Evolutionary conservation across 2,329 filamentous ascomycete species (phyloP), one percentile per base, ranked within the genome.

Genomic region (Parascedosporium putredinis): DNA sequence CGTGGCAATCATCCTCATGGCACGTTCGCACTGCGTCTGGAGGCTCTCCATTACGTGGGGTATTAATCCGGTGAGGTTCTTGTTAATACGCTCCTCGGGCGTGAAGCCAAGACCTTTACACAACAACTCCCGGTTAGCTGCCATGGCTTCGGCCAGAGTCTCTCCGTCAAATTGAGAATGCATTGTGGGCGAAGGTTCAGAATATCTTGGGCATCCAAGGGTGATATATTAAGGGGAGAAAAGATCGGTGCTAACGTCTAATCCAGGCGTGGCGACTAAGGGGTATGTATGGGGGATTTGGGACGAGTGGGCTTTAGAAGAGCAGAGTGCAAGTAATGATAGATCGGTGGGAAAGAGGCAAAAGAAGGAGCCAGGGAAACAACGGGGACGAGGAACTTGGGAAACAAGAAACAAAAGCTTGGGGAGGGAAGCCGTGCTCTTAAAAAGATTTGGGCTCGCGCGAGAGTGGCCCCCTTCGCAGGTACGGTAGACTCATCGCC

Each of bases 1-100:
- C 54, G 76, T 76, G 51, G 81, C 75, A 59, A 91, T 83, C 70
- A 89, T 83, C 66, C 81, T 81, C 70, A 90, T 79, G 62, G 83
- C 84, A 68, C 80, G 73, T 58, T 73, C 72, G 59, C 75, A 78
- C 64, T 83, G 79, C 49, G 74, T 81, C 54, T 78, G 67, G 59
- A 75, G 65, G 63, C 65, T 75, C 68, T 81, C 76, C 66, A 79
- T 78, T 60, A 76, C 76, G 63, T 83, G 79, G 47, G 80, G 80
- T 53, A 84, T 69, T 57, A 84, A 73, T 53, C 80, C 80, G 38
- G 79, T 83, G 54, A 84, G 73, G 71, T 83, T 83, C 68, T 81
- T 80, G 60, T 66, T 64, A 50, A 79, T 67, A 57, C 80, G 77
- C 65, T 84, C 75, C 55, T 83, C 79, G 29, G 79, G 79, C 12